Evolutionary conservation across 306 rosid genomes (phyloP).

Genomic region (Vigna hirtella): DNA sequence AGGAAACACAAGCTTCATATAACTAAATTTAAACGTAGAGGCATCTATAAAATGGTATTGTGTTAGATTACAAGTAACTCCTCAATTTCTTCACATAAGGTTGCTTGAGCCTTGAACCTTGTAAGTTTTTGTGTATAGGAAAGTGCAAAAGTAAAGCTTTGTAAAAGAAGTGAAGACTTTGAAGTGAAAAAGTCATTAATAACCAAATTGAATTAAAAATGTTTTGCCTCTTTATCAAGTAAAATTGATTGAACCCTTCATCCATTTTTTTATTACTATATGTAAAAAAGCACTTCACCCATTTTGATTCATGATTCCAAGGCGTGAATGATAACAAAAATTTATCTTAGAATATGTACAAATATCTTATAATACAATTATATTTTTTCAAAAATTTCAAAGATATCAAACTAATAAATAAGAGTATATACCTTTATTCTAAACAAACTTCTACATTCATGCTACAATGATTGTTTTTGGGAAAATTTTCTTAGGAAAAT

Average conservation of each 20-base stretch:
- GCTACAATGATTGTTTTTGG: no score
- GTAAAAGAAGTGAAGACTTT: constrained; percentile 37
- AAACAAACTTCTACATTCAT: no score
- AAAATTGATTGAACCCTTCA: constrained; percentile 25
- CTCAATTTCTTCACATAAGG: background rate
- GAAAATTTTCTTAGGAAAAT: no score
- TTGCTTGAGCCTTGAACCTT: constrained; percentile 22
- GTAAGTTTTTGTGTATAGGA: background rate
- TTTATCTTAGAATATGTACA: no score
- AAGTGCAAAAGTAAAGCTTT: constrained; percentile 36
- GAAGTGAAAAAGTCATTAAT: constrained; percentile 20
- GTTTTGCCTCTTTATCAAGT: constrained; percentile 43
- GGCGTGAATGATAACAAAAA: no score
- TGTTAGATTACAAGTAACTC: background rate
- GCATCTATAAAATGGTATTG: background rate
- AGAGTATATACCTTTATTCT: no score
- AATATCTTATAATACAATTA: no score
- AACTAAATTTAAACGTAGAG: background rate
- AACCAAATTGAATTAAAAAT: constrained; percentile 18
- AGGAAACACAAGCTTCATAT: background rate
- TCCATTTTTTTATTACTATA: background rate
- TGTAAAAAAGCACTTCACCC: no score
- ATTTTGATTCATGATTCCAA: no score
- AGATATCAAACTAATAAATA: no score
- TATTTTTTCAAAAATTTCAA: no score